These are phyloP conservation scores for Pezicula neosporulosa DNA, from an alignment of 2,329 filamentous ascomycete genomes.

Conservation along the genomic window DNA sequence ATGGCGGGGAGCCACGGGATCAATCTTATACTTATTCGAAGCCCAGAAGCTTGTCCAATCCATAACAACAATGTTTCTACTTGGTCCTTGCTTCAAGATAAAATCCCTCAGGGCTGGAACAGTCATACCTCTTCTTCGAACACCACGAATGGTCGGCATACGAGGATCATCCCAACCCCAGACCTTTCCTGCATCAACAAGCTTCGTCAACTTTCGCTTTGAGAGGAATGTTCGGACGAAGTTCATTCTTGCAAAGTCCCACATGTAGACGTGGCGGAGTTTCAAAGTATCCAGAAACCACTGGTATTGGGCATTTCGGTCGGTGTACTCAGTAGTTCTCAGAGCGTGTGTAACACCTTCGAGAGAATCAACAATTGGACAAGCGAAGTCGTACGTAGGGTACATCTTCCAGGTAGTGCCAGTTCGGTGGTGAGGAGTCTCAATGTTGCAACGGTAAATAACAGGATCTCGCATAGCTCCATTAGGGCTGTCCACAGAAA, in stretches of 20 bases:
- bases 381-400: constrained; percentile 84
- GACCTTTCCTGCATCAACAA: constrained; percentile 73
- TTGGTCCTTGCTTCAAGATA: constrained; percentile 80
- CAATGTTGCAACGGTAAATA: constrained; percentile 92
- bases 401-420: constrained; percentile 81
- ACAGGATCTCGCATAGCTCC: constrained; percentile 95
- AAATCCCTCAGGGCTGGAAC: constrained; percentile 77
- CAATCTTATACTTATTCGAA: constrained; percentile 78
- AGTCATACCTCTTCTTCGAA: constrained; percentile 75
- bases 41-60: constrained; percentile 75
- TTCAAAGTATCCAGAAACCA: constrained; percentile 77
- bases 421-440: constrained; percentile 84
- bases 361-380: constrained; percentile 74
- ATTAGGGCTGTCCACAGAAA: constrained; percentile 88
- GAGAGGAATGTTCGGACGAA: constrained; percentile 80
- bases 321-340: constrained; percentile 82
- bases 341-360: constrained; percentile 84
- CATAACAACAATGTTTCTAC: constrained; percentile 79
- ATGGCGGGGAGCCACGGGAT: constrained; percentile 71
- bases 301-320: constrained; percentile 82
- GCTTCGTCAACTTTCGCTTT: constrained; percentile 81
- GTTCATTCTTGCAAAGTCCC: constrained; percentile 83
- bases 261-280: constrained; percentile 75
- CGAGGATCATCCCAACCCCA: constrained; percentile 85
- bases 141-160: constrained; percentile 81